Evolutionary conservation across 805 yeast genomes (phyloP), one percentile per base, ranked within the genome.

Genomic region (Ogataea saltuana): DNA sequence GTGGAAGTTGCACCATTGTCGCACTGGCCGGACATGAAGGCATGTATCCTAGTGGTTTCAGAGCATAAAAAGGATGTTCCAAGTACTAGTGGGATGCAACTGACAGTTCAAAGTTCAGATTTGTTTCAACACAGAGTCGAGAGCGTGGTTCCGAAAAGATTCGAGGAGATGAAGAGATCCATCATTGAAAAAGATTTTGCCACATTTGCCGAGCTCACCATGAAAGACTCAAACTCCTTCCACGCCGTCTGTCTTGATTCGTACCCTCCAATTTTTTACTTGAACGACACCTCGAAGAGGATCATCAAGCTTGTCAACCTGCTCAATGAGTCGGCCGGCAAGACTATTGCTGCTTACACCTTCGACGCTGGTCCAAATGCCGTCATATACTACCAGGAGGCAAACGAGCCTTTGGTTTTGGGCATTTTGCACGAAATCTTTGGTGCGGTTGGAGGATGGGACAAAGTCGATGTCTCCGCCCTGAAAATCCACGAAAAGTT

Each of bases 351-450:
- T 10, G 98, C 98, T 28, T 93, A 93, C 67, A 93, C 99, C 1
- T 93, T 85, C 60, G 99, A 93, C 66, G 99, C 99, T 23, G 99
- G 99, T 61, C 99, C 99, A 67, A 93, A 93, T 68, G 96, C 97
- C 16, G 99, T 93, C 33, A 77, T 93, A 48, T 93, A 93, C 70
- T 93, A 93, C 63, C 81, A 83, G 61, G 76, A 76, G 52, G 72
- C 81, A 58, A 78, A 91, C 66, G 96, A 89, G 67, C 55, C 68
- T n/a, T 73, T 71, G 49, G 81, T 93, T 6, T 75, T 91, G 54
- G 83, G 89, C 3, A 72, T 87, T 51, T 68, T 93, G 46, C 70
- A 82, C 64, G 70, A 73, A 44, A 73, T 78, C 50, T 82, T 88
- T 58, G 65, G 67, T 37, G 58, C 74, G 38, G 78, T 84, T 37